Evolutionary conservation across 148 eudicot species (phyloP), one percentile per base, ranked within the genome.

Genomic region (Polygonum maritimum): DNA sequence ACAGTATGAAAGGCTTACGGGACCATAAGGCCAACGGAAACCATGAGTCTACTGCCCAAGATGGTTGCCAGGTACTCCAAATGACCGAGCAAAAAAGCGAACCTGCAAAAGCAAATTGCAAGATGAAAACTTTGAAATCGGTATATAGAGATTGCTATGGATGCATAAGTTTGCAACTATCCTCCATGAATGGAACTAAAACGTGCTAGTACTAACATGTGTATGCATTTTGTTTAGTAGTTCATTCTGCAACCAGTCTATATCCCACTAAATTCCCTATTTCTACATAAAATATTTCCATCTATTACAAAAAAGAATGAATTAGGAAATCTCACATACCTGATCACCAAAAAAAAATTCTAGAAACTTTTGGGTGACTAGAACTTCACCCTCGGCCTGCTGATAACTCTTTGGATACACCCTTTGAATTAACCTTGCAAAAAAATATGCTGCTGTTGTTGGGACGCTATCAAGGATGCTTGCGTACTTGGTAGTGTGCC

Each of bases 11-110:
- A 49, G 65, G 31, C 94, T 82, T 85, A 96, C 99, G 76, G 99
- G 93, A 48, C 99, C 99, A 89, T 88, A 96, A 72, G 99, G 99
- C 99, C 99, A 96, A 71, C 99, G 97, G 71, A 87, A 96, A 77
- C 99, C 98, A 82, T 96, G 89, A 86, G 98, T 96, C 83, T 96
- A 98, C 82, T 96, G 99, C 82, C 99, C 99, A 81, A 96, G 91
- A 88, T 96, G 99, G 84, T 96, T 91, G 72, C 99, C 99, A 75
- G 99, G 98, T 63, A 96, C 87, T 74, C 84, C 98, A 86, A 96
- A 96, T 18, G 99, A 96, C 81, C 98, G 89, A 57, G 98, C 99
- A 75, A 96, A 84, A 81, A 96, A 96, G 41, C 99, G 98, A 73
- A 96, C 98, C 99, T 96, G 88, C 83, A 78, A 69, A 78, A 73